These are phyloP conservation scores for Paradendryphiella salina DNA, from an alignment of 2,329 filamentous ascomycete genomes.

Conservation along the genomic window DNA sequence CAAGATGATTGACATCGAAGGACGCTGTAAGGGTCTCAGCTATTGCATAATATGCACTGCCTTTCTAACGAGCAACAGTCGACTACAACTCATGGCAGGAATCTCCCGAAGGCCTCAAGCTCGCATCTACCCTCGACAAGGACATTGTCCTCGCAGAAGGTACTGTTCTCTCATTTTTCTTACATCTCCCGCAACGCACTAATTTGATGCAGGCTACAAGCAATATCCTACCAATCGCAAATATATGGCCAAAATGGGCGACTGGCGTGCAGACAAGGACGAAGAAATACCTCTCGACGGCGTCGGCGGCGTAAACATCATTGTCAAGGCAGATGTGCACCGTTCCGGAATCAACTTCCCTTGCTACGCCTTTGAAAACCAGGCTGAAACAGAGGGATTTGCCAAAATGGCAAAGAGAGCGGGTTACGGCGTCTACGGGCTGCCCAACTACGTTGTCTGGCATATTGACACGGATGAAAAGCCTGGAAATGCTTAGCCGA, in stretches of 20 bases:
- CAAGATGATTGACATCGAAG: constrained; percentile 75
- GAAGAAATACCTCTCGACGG: constrained; percentile 91
- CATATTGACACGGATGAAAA: constrained; percentile 97
- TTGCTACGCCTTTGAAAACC: constrained; percentile 94
- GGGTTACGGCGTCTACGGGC: constrained; percentile 85
- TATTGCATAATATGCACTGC: neutral
- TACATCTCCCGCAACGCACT: neutral
- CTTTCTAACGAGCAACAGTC: constrained; percentile 56
- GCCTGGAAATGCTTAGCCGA: constrained; percentile 66
- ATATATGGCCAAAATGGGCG: constrained; percentile 88
- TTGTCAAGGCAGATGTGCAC: constrained; percentile 97
- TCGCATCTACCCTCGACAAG: constrained; percentile 73
- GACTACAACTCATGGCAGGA: constrained; percentile 99
- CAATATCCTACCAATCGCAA: constrained; percentile 88
- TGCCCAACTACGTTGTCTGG: constrained; percentile 99
- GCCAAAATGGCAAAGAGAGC: constrained; percentile 98
- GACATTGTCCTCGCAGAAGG: constrained; percentile 88
- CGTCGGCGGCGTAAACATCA: constrained; percentile 93
- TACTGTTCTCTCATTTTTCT: constrained; percentile 44
- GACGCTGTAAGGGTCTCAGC: constrained; percentile 69
- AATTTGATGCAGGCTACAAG: constrained; percentile 72
- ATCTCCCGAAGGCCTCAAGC: constrained; percentile 77
- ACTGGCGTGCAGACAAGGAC: constrained; percentile 90
- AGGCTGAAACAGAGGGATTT: constrained; percentile 98
- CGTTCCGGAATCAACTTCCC: constrained; percentile 98